A percentile compares a stretch with the other conserved stretches of the same genome.
These are phyloP conservation scores for Scedosporium aurantiacum DNA, from an alignment of 2,329 filamentous ascomycete species.

Conservation along the genomic window DNA sequence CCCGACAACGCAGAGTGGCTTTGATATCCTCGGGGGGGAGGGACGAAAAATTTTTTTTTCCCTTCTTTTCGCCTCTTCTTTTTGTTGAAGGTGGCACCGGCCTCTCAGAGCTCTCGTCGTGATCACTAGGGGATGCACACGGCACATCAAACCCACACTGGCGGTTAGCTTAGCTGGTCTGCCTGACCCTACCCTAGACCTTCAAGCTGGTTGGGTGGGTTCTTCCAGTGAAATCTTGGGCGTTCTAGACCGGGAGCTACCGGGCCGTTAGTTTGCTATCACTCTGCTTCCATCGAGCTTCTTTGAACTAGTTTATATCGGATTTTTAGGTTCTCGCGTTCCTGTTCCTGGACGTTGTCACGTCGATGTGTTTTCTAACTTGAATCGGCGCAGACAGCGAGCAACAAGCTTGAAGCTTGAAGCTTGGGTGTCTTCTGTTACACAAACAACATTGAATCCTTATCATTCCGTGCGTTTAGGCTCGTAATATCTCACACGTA, in stretches of 20 bases:
- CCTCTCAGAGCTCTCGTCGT: background rate
- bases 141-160: background rate
- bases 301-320: too few relatives aligned
- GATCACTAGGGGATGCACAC: background rate
- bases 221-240: background rate
- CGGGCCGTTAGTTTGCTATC: background rate
- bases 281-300: background rate
- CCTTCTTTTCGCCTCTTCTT: background rate
- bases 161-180: background rate
- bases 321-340: too few relatives aligned
- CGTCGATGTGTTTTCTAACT: too few relatives aligned
- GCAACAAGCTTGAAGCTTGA: too few relatives aligned
- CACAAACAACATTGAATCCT: too few relatives aligned
- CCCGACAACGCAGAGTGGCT: background rate
- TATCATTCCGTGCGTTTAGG: too few relatives aligned
- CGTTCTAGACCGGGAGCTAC: background rate
- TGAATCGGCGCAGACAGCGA: too few relatives aligned
- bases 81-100: background rate
- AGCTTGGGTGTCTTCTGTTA: too few relatives aligned
- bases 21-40: background rate
- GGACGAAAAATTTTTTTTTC: background rate
- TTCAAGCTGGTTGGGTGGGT: too few relatives aligned
- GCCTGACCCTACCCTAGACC: background rate
- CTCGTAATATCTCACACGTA: too few relatives aligned
- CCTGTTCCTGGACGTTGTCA: too few relatives aligned